Conservation (phyloP, 768 basidiomycete genomes). For the Tricholoma sp. region DNA sequence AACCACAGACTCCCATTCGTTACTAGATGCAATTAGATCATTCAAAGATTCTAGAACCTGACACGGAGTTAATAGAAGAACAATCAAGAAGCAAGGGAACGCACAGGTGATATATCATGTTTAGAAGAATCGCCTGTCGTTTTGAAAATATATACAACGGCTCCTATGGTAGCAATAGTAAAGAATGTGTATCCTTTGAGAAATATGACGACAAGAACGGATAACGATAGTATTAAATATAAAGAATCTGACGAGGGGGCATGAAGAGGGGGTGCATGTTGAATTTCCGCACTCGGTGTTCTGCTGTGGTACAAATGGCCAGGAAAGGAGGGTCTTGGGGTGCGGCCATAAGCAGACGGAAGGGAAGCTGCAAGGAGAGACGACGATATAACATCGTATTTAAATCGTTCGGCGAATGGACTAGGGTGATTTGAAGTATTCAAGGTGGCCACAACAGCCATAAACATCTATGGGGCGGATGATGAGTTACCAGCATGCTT, state of each 20-base stretch:
- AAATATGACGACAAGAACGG: conserved; percentile 34
- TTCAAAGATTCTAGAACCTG: conserved; percentile 65
- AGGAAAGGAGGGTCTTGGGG: conserved; percentile 36
- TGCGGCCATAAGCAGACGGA: conserved; percentile 31
- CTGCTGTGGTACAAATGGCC: conserved; percentile 45
- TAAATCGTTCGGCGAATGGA: conserved; percentile 73
- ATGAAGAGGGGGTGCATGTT: conserved; percentile 17
- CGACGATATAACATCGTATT: conserved; percentile 79
- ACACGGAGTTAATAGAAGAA: conserved; percentile 6
- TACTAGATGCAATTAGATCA: conserved; percentile 61
- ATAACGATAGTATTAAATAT: conserved; percentile 35
- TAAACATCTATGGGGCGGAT: conserved; percentile 28
- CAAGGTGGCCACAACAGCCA: conserved; percentile 31
- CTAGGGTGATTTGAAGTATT: conserved; percentile 31
- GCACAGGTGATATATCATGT: conserved; percentile 51
- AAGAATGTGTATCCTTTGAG: conserved; percentile 39
- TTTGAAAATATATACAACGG: conserved; percentile 31
- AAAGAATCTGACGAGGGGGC: conserved; percentile 29
- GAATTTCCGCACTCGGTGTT: conserved; percentile 32
- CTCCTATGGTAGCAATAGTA: conserved; percentile 33
- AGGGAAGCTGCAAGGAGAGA: conserved; percentile 58
- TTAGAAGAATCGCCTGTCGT: conserved; percentile 29
- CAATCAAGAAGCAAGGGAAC: conserved; percentile 19
- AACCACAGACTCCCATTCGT: conserved; percentile 69
- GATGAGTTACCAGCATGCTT: not conserved